Base-by-base conservation (phyloP, 163 green algal genomes). In the Scenedesmus sp. region DNA sequence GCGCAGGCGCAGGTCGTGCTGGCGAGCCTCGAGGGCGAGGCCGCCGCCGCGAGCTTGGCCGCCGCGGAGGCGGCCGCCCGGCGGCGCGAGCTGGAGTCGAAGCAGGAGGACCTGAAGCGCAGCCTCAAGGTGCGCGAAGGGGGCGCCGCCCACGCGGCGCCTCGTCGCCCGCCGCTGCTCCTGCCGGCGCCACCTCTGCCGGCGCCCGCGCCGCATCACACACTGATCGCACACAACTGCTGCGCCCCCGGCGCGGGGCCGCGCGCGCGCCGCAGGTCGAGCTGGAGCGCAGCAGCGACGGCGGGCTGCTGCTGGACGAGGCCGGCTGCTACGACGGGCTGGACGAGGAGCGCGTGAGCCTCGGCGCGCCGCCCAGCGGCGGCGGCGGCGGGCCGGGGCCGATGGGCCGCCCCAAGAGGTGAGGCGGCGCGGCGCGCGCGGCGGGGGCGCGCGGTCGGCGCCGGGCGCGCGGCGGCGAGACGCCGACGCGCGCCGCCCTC, bases 1-100 rank as follows among this genome's bases (percentile, higher is more conserved):
- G 39, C 39, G 39, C 10, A 66, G 24, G 83, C 83, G 5, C 80
- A 91, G 17, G 60, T 42, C 22, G 73, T 94, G 76, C 72, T 93
- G 20, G 28, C 45, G 10, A 72, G 53, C 34, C 86, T 93, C n/a
- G 84, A 93, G 72, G 58, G 22, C 10, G 74, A 89, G 39, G 74
- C 88, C 2, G 22, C 60, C 20, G 85, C 73, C 26, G 64, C 83
- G 0, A 45, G 63, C 2, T 29, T 58, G 56, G 67, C 81, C 4
- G 56, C 62, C 24, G 76, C 82, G 45, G 78, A 60, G 34, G 77
- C 70, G 1, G n/a, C 60, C 24, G 51, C 54, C 1, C 63, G 81
- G 64, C 63, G 75, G 58, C 57, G 70, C 36, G 66, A 85, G 65
- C 62, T 87, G 45, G 83, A 88, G 53, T 69, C 24, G 0, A 58